Evolutionary conservation across 176 grass and related monocot species (phyloP).

Genomic region (Panicum miliaceum): DNA sequence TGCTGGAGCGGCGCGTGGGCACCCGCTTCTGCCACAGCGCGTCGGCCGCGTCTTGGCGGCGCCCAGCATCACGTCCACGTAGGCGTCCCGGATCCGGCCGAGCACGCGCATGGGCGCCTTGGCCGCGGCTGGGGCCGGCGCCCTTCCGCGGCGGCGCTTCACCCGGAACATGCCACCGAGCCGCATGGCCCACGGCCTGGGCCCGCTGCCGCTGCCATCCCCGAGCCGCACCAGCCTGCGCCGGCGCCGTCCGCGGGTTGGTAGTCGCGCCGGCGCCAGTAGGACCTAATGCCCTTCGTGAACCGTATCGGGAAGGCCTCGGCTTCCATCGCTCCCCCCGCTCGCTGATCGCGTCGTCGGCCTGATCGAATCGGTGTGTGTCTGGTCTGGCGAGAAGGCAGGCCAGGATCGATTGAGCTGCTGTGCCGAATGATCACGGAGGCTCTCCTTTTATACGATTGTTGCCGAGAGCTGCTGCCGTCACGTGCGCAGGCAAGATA

Average conservation of each 20-base stretch:
- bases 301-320: constrained; percentile 71
- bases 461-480: constrained; percentile 22
- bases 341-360: not conserved
- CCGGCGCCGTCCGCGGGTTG: constrained; percentile 32
- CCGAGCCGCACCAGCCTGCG: constrained; percentile 59
- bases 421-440: not conserved
- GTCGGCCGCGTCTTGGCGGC: constrained; percentile 61
- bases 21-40: constrained; percentile 65
- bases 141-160: constrained; percentile 16
- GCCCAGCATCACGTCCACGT: constrained; percentile 73
- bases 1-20: constrained; percentile 50
- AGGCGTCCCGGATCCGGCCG: constrained; percentile 66
- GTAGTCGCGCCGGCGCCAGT: constrained; percentile 72
- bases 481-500: constrained; percentile 5
- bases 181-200: constrained; percentile 46
- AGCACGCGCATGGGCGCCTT: constrained; percentile 56
- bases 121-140: constrained; percentile 11
- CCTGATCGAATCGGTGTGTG: not conserved
- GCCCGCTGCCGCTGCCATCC: not conserved
- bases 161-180: constrained; percentile 55
- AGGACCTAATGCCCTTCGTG: constrained; percentile 73
- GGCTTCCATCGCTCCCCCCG: constrained; percentile 41
- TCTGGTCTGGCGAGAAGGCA: not conserved
- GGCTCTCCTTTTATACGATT: constrained; percentile 30
- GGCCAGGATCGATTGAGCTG: not conserved